Base-by-base conservation (phyloP, 2,329 filamentous ascomycete genomes). In the Monilinia polystroma region DNA sequence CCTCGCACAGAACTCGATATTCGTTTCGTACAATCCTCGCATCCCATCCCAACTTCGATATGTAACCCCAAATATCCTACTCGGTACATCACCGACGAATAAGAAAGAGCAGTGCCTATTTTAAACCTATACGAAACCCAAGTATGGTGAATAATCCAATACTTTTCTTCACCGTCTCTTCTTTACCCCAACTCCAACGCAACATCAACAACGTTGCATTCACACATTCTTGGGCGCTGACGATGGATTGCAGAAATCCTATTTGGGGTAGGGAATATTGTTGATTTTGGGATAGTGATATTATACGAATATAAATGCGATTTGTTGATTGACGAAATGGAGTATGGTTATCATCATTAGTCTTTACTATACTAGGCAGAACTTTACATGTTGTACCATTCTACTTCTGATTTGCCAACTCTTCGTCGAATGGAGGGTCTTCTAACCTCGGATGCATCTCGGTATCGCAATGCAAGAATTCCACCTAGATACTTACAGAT, bases 121-220 rank as follows among this genome's bases (percentile, higher is more conserved):
- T 7, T 43, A 38, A 23, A 35, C 29, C 43, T 11, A 56, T 32
- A 56, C 6, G n/a, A 16, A 60, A 23, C 10, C 29, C 12, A 47
- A 23, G 18, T 4, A 14, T 29, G 20, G 43, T 3, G 7, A n/a
- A n/a, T 18, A 49, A 49, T 49, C 57, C 57, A 60, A 60, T 43
- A 23, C 3, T 49, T 60, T 49, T 10, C 43, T 35, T 60, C 57
- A 60, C 57, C 57, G 57, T 60, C 57, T 49, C 57, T 60, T 47
- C 20, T 18, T 41, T 18, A 11, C 7, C 38, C 38, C 41, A 26
- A 35, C 20, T 11, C 20, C 11, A 12, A 60, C 57, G n/a, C 57
- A 60, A 32, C 57, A 49, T 23, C 57, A 49, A 60, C 43, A 60
- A 49, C 57, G 57, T 60, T 60, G 18, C 57, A 60, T 60, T 23